Base-by-base conservation (phyloP, 192 early-diverging fungal species). In the Glomus cerebriforme region DNA sequence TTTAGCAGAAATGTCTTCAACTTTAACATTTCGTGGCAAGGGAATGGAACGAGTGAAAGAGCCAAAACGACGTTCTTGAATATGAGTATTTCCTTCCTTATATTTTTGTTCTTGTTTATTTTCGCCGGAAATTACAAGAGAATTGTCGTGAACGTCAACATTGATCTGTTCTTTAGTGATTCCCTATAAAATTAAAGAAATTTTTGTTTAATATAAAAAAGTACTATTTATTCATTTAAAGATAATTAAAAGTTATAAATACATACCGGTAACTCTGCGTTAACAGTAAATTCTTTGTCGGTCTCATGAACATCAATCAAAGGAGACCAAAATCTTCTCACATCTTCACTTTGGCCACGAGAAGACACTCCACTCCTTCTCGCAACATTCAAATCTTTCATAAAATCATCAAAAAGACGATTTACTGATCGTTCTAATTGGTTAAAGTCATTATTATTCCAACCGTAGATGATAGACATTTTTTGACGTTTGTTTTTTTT, bases 151-250 rank as follows among this genome's bases (percentile, higher is more conserved):
- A 37, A 85, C 62, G 15, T 85, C 81, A 24, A 92, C 37, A 62
- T 89, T 83, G 73, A 92, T 80, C 31, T 92, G 82, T 32, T 91
- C 88, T 73, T 91, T 88, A 22, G 34, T 63, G 27, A 90, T 79
- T 17, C 90, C 90, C 73, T 75, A 73, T 5, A 58, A 37, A 43
- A 39, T 74, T 9, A 27, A 60, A 35, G 32, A 63, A 76, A 1
- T 24, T 45, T 8, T 15, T 4, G 19, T 6, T 22, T 22, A 54
- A 6, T 22, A 54, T 22, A 49, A 1, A 49, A 2, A 0, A 49
- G 15, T 43, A 62, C n/a, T n/a, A 62, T 5, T n/a, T 60, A 64
- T 64, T 6, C 5, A 32, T 15, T 65, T 13, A 15, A 65, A n/a
- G 1, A 19, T 1, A 54, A 49, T 49, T 7, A 17, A 31, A 62